phyloP scores from a whole-genome alignment of 768 basidiomycete species.

The Boletus reticulatus region DNA sequence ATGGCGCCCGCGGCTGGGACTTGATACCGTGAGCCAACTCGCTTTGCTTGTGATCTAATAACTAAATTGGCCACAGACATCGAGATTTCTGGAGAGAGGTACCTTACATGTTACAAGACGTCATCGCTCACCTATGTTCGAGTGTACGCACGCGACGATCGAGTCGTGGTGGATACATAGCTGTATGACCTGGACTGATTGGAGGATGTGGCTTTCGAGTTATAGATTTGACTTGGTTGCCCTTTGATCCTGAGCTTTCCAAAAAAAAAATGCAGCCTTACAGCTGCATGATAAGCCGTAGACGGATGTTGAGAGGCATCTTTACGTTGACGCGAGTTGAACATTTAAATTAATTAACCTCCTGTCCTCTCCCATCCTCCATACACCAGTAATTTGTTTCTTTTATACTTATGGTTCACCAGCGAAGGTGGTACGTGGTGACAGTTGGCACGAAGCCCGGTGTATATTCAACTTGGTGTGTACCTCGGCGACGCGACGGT shows the following conservation, averaged over 20 bases:
- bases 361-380: slow-evolving; percentile 17
- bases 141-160: slow-evolving; percentile 65
- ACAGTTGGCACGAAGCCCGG: slow-evolving; percentile 27
- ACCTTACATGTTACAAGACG: slow-evolving; percentile 80
- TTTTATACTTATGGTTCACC: slow-evolving; percentile 14
- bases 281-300: too few species aligned
- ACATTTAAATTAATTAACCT: slow-evolving; percentile 19
- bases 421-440: slow-evolving; percentile 30
- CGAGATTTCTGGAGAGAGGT: slow-evolving; percentile 91
- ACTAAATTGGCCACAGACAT: slow-evolving; percentile 47
- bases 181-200: slow-evolving; percentile 47
- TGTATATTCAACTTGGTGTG: slow-evolving; percentile 29
- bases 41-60: slow-evolving; percentile 1
- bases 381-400: neutral
- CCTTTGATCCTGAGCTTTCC: neutral
- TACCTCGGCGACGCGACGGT: slow-evolving; percentile 6
- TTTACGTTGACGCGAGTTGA: slow-evolving; percentile 22
- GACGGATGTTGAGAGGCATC: too few species aligned
- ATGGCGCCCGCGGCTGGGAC: slow-evolving; percentile 80
- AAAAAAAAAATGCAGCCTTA: neutral
- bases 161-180: slow-evolving; percentile 71
- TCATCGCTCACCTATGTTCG: slow-evolving; percentile 74
- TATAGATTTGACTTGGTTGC: slow-evolving; percentile 9
- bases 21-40: slow-evolving; percentile 73
- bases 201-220: neutral